phyloP scores from a whole-genome alignment of 2,329 filamentous ascomycete genomes.

The Dactylonectria macrodidyma region DNA sequence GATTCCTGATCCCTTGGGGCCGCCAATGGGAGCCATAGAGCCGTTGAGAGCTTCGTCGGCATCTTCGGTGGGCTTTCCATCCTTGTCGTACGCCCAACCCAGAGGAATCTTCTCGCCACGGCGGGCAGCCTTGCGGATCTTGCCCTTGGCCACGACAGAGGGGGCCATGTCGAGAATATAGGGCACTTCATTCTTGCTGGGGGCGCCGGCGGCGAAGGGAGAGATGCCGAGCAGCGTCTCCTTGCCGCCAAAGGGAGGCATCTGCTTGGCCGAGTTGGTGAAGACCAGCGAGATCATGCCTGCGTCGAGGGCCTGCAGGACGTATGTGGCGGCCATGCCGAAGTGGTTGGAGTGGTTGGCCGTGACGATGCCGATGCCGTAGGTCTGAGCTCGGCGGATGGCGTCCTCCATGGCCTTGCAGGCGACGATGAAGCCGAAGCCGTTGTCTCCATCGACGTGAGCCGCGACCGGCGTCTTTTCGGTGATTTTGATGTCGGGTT shows the following conservation, averaged over 20 bases:
- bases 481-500: slow-evolving; percentile 23
- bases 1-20: slow-evolving; percentile 28
- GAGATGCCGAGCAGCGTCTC: slow-evolving; percentile 30
- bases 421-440: slow-evolving; percentile 32
- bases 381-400: slow-evolving; percentile 26
- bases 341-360: slow-evolving; percentile 32
- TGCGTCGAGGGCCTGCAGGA: slow-evolving; percentile 23
- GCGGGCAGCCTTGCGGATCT: slow-evolving; percentile 28
- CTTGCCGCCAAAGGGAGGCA: slow-evolving; percentile 33
- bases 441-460: slow-evolving; percentile 29
- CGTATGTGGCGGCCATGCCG: slow-evolving; percentile 33
- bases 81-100: slow-evolving; percentile 27
- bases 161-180: slow-evolving; percentile 33
- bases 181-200: slow-evolving; percentile 27
- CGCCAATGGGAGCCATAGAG: slow-evolving; percentile 29
- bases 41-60: slow-evolving; percentile 25
- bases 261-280: slow-evolving; percentile 33
- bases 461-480: slow-evolving; percentile 32
- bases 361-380: slow-evolving; percentile 33
- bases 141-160: slow-evolving; percentile 29
- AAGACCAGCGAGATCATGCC: slow-evolving; percentile 32
- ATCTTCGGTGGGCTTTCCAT: slow-evolving; percentile 30
- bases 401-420: slow-evolving; percentile 29
- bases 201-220: slow-evolving; percentile 29
- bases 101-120: slow-evolving; percentile 30